Evolutionary conservation across 192 early-diverging fungal genomes (phyloP), one percentile per base, ranked within the genome.

Genomic region (Tieghemiomyces parasiticus): DNA sequence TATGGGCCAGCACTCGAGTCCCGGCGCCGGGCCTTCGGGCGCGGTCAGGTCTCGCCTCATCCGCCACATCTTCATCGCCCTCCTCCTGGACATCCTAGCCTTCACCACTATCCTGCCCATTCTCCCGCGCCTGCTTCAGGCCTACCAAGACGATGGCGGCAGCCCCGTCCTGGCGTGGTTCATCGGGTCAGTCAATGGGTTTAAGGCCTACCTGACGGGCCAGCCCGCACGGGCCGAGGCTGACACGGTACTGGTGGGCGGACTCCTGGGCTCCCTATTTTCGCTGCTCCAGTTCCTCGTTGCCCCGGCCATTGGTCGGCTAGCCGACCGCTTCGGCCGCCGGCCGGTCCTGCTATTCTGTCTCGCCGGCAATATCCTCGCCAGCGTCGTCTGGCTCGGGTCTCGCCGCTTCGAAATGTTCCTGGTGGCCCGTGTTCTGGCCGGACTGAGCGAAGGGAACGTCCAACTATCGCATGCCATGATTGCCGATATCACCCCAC

Each of bases 51-150:
- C n/a, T n/a, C 38, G 38, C 8, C 2, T 52, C 26, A 3, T 88
- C 3, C 60, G 68, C 35, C 77, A 79, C 8, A 80, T 96, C 24
- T 92, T 98, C 62, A 75, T 79, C 12, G 88, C 91, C 0, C 78
- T 99, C 20, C 71, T 99, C 42, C 79, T 99, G 25, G 95, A 96
- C 68, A 88, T 99, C 53, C 84, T 99, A 28, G 87, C 93, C 4
- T 99, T 99, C 72, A 99, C 95, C 12, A 92, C 94, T 59, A 96
- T 99, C 66, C 70, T 99, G 42, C 95, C 95, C 4, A 78, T 99
- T 32, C 88, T 91, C 60, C 95, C 95, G 42, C 74, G 93, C 22
- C 73, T 96, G 32, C 71, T 99, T 6, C 79, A 90, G 54, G 85
- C 89, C 59, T 99, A 99, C 77, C 80, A 85, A 33, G 67, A 71